A percentile compares a stretch with the other conserved stretches of the same genome.
These are phyloP conservation scores for Rhodofomes roseus DNA, from an alignment of 1,284 basidiomycete species.

Conservation along the genomic window DNA sequence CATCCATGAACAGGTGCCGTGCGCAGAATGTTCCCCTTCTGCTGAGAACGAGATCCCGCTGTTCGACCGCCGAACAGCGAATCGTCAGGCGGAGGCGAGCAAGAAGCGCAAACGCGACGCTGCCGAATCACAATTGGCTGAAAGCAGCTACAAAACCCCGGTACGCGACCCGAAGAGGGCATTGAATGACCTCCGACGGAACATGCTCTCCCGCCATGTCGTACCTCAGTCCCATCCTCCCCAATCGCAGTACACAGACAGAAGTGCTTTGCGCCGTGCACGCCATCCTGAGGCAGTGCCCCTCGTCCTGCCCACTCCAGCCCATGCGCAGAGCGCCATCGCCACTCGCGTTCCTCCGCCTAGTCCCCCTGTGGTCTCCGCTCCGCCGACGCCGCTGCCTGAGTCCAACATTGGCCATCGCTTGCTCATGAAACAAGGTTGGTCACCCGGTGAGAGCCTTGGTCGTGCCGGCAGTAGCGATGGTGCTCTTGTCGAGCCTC, in stretches of 20 bases:
- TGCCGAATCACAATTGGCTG: neutral
- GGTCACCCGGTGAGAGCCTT: slow-evolving; percentile 63
- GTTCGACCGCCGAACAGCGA: slow-evolving; percentile 37
- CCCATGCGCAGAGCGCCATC: neutral
- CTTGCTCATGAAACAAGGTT: slow-evolving; percentile 68
- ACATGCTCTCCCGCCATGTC: slow-evolving; percentile 48
- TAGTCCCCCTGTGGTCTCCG: slow-evolving; percentile 23
- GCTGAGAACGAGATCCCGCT: slow-evolving; percentile 55
- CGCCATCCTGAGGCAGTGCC: slow-evolving; percentile 46
- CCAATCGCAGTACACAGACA: slow-evolving; percentile 49
- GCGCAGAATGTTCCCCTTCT: slow-evolving; percentile 51
- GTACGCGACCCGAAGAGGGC: slow-evolving; percentile 52
- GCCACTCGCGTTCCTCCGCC: neutral
- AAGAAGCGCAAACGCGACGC: slow-evolving; percentile 31
- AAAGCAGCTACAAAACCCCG: neutral
- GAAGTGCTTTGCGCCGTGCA: slow-evolving; percentile 63
- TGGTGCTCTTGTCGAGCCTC: slow-evolving; percentile 46
- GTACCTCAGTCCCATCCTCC: slow-evolving; percentile 6
- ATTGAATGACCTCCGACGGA: slow-evolving; percentile 57
- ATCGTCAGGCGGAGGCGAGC: slow-evolving; percentile 18
- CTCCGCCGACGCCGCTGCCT: slow-evolving; percentile 43
- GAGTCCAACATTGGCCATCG: slow-evolving; percentile 63
- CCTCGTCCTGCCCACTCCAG: neutral
- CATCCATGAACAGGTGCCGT: slow-evolving; percentile 60
- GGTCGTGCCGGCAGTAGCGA: slow-evolving; percentile 37